Evolutionary conservation across 805 yeast species (phyloP).

Genomic region (Helenozyma rhizophorensis): DNA sequence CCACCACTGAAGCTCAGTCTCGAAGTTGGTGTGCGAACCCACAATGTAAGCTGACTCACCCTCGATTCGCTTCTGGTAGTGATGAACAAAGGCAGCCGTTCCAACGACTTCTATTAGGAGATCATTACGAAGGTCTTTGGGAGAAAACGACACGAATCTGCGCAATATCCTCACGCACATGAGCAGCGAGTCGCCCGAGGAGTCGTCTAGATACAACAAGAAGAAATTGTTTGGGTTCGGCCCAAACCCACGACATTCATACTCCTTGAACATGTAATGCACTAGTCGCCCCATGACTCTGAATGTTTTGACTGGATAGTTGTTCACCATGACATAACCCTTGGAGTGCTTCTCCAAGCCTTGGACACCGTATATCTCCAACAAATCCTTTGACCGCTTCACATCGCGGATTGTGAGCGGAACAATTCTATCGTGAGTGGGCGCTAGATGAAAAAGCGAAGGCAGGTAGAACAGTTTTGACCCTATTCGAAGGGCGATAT

Average conservation of each 20-base stretch:
- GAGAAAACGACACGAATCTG: slow-evolving; percentile 10
- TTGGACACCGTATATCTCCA: slow-evolving; percentile 14
- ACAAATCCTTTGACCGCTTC: slow-evolving; percentile 7
- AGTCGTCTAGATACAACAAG: slow-evolving; percentile 30
- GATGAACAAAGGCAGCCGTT: slow-evolving; percentile 6
- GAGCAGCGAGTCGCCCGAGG: slow-evolving; percentile 25
- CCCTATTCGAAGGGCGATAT: slow-evolving; percentile 25
- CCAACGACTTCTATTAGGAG: slow-evolving; percentile 24
- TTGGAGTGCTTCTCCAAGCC: slow-evolving; percentile 11
- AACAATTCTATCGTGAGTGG: slow-evolving; percentile 15
- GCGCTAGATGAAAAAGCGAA: slow-evolving; percentile 30
- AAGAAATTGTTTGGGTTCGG: slow-evolving; percentile 7
- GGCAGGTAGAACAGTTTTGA: slow-evolving; percentile 28
- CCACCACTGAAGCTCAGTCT: slow-evolving; percentile 29
- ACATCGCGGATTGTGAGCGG: slow-evolving; percentile 32
- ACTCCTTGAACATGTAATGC: slow-evolving; percentile 4
- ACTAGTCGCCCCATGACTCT: slow-evolving; percentile 26
- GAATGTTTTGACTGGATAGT: slow-evolving; percentile 29
- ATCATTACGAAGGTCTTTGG: slow-evolving; percentile 18
- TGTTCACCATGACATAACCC: slow-evolving; percentile 20
- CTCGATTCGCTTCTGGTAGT: slow-evolving; percentile 6
- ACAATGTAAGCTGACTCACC: slow-evolving; percentile 8
- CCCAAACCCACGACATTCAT: slow-evolving; percentile 2
- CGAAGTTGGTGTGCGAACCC: slow-evolving; percentile 17
- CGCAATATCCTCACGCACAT: slow-evolving; percentile 20